Percentiles rank a stretch among this genome's conserved stretches.
Evolutionary conservation across 2,329 filamentous ascomycete genomes (phyloP).

Genomic region (Penicillium brevicompactum): DNA sequence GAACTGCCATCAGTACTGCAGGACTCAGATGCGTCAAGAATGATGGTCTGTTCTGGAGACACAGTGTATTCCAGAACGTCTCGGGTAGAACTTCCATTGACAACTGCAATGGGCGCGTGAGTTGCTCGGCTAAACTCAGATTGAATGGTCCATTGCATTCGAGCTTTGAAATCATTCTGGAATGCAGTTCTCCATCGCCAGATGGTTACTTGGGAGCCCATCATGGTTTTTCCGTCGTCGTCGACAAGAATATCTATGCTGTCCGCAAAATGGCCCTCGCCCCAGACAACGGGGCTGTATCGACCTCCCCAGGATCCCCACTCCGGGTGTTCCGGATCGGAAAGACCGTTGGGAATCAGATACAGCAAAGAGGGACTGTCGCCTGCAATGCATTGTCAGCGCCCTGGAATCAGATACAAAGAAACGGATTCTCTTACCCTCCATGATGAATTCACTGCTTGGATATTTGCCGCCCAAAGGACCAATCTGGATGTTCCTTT

Average conservation of each 20-base stretch:
- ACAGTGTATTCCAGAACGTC: constrained; percentile 1
- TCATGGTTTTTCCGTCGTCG: neutral
- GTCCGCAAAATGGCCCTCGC: neutral
- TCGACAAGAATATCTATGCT: neutral
- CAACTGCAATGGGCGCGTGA: neutral
- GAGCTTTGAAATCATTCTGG: constrained; percentile 1
- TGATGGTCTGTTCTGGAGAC: neutral
- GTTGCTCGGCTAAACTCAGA: neutral
- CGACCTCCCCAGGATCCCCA: constrained; percentile 4
- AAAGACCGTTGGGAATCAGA: constrained; percentile 1
- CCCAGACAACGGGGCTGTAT: neutral
- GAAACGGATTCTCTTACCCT: neutral
- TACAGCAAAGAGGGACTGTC: constrained; percentile 1
- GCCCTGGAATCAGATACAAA: too few relatives aligned
- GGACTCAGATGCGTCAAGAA: neutral
- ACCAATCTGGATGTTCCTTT: neutral
- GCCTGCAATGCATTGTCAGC: neutral
- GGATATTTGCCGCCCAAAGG: neutral
- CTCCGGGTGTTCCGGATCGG: neutral
- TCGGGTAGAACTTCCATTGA: neutral
- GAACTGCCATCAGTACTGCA: constrained; percentile 3
- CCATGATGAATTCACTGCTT: neutral
- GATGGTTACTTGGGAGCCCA: neutral
- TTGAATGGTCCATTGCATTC: constrained; percentile 1
- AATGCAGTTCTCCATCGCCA: constrained; percentile 3